Percentiles rank a stretch among this genome's conserved stretches.
These are phyloP conservation scores for Mrakia frigida DNA, from an alignment of 768 basidiomycete species.

Conservation along the genomic window DNA sequence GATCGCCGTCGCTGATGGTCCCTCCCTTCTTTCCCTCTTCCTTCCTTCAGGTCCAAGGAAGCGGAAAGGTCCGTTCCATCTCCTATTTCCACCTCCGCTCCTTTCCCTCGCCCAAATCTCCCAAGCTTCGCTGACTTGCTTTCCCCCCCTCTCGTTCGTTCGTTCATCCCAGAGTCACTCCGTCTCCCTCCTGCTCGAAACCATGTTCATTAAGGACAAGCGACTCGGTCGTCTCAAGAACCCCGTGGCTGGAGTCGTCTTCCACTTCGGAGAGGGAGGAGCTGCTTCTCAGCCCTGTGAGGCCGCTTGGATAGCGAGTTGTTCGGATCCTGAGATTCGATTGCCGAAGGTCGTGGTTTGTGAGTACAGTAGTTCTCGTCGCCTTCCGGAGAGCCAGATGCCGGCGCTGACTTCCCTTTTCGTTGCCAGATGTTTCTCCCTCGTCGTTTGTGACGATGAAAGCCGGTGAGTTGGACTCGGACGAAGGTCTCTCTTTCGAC, in stretches of 20 bases:
- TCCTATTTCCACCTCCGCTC: background rate
- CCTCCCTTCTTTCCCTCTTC: background rate
- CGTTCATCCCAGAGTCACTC: background rate
- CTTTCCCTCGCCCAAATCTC: background rate
- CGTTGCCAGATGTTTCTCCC: background rate
- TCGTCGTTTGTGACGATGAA: constrained; percentile 6
- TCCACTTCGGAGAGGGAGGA: constrained; percentile 10
- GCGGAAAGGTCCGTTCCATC: background rate
- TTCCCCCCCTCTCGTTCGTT: background rate
- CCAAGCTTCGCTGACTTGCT: background rate
- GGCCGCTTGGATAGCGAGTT: background rate
- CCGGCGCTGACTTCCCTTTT: no score
- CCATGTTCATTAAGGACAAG: background rate
- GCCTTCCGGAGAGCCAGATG: no score
- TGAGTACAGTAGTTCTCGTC: background rate
- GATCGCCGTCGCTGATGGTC: background rate
- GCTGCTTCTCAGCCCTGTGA: background rate
- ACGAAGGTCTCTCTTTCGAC: background rate
- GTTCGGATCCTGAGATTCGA: background rate
- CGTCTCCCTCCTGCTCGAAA: constrained; percentile 9
- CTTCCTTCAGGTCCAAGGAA: background rate
- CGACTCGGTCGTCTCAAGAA: background rate
- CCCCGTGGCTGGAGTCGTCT: background rate
- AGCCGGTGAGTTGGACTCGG: background rate
- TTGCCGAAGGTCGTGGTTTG: background rate